These are phyloP conservation scores for Cladosporium austrohemisphaericum DNA, from an alignment of 2,329 filamentous ascomycete genomes.

Conservation along the genomic window DNA sequence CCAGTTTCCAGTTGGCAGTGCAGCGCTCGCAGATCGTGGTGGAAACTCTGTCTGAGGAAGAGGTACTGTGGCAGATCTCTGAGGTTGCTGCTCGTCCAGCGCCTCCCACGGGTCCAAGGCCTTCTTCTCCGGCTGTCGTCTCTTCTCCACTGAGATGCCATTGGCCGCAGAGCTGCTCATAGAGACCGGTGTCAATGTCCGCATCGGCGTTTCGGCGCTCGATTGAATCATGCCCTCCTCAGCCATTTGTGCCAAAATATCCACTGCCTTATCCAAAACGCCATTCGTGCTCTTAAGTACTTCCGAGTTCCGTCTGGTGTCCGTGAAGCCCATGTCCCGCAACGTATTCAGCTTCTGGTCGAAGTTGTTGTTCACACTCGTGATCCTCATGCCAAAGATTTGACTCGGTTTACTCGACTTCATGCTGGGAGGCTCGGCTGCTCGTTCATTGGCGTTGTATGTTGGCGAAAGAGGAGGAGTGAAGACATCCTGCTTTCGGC, in stretches of 20 bases:
- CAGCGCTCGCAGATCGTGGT: constrained; percentile 33
- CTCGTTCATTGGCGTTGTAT: constrained; percentile 27
- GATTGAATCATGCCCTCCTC: constrained; percentile 55
- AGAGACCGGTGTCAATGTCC: constrained; percentile 38
- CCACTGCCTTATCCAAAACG: constrained; percentile 80
- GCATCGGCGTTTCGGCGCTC: constrained; percentile 25
- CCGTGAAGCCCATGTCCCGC: constrained; percentile 86
- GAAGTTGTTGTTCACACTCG: constrained; percentile 60
- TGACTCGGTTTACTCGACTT: constrained; percentile 55
- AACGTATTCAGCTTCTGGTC: constrained; percentile 74
- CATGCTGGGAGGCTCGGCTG: constrained; percentile 18
- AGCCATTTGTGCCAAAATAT: constrained; percentile 77
- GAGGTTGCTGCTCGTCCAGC: constrained; percentile 32
- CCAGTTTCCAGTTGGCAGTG: constrained; percentile 44
- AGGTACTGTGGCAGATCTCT: constrained; percentile 27
- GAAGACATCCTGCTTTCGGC: constrained; percentile 47
- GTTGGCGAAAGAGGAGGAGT: constrained; percentile 36
- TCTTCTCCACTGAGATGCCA: constrained; percentile 43
- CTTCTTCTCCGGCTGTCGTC: constrained; percentile 24
- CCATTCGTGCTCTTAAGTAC: constrained; percentile 80
- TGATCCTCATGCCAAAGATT: constrained; percentile 35
- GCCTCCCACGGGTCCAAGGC: constrained; percentile 43
- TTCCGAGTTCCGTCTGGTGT: constrained; percentile 74
- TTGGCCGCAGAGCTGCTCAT: constrained; percentile 45
- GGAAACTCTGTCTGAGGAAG: constrained; percentile 26